These are phyloP conservation scores for Blepharisma undulans DNA, from an alignment of 169 alveolate genomes.

Conservation along the genomic window DNA sequence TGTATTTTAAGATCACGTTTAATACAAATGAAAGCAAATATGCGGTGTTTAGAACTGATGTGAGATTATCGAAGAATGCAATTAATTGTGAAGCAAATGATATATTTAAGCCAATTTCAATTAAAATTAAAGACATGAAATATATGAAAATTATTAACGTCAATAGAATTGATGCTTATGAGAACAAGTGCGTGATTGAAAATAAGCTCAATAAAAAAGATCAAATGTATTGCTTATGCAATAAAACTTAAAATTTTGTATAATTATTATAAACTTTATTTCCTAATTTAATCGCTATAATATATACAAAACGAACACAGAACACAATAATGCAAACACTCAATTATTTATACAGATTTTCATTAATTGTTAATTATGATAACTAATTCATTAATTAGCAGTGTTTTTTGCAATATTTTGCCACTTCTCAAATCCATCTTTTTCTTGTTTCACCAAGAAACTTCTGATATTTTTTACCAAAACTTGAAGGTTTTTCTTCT, in stretches of 20 bases:
- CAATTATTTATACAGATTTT: neutral
- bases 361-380: neutral
- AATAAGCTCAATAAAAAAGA: neutral
- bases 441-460: neutral
- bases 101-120: neutral
- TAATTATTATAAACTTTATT: neutral
- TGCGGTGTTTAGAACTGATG: conserved; percentile 11
- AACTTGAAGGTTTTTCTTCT: neutral
- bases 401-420: neutral
- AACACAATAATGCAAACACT: no score
- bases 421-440: neutral
- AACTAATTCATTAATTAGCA: neutral
- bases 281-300: no score
- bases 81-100: neutral
- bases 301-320: no score
- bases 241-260: neutral
- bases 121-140: neutral
- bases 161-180: conserved; percentile 34
- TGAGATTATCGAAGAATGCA: neutral
- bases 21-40: neutral
- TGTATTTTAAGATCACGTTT: conserved; percentile 1
- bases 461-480: neutral
- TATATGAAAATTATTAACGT: conserved; percentile 34
- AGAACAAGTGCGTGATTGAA: neutral
- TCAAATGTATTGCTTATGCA: conserved; percentile 36